Conservation (phyloP, 371 early-diverging fungal genomes). For the Mucor indicus region DNA sequence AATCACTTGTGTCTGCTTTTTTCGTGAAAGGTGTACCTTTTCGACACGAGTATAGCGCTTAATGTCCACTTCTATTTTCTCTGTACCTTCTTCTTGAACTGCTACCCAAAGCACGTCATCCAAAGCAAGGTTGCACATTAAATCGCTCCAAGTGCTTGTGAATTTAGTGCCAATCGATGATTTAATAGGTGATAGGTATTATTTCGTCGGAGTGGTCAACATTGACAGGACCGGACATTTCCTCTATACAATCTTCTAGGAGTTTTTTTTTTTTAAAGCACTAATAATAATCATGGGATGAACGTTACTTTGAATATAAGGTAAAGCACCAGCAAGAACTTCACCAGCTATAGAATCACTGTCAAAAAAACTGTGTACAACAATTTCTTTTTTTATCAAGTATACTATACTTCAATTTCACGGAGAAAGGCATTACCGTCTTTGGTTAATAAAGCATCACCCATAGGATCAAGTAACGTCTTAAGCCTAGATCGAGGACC, state of each 20-base stretch:
- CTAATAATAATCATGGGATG: constrained; percentile 99
- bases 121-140: constrained; percentile 97
- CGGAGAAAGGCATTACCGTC: constrained; percentile 99
- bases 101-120: constrained; percentile 94
- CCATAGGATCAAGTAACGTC: constrained; percentile 99
- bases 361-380: constrained; percentile 81
- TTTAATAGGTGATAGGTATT: constrained; percentile 86
- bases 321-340: constrained; percentile 87
- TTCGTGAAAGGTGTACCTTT: too few species aligned
- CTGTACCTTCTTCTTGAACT: constrained; percentile 68
- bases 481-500: constrained; percentile 99
- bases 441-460: constrained; percentile 99
- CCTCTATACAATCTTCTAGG: constrained; percentile 80
- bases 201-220: constrained; percentile 83
- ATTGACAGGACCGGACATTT: constrained; percentile 84
- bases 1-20: neutral
- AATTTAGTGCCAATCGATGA: constrained; percentile 97
- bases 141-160: constrained; percentile 91
- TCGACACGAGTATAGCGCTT: constrained; percentile 98
- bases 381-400: constrained; percentile 99
- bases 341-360: constrained; percentile 80
- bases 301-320: constrained; percentile 93
- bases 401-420: constrained; percentile 99
- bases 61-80: constrained; percentile 88
- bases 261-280: constrained; percentile 90